These are phyloP conservation scores for Cladophialophora carrionii DNA, from an alignment of 2,329 filamentous ascomycete species.

Conservation along the genomic window DNA sequence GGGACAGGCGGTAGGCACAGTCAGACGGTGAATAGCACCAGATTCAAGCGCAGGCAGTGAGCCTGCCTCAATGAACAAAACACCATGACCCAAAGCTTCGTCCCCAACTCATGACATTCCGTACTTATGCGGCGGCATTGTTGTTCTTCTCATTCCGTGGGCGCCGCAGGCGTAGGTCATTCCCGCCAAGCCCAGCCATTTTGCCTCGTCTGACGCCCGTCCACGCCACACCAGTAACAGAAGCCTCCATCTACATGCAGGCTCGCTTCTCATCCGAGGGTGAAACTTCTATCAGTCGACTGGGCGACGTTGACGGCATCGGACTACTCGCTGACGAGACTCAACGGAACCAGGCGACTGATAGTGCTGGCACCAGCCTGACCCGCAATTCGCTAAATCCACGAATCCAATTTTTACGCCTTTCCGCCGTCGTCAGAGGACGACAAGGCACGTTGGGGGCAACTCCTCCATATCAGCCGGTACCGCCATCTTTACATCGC, in stretches of 20 bases:
- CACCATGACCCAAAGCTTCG: not conserved
- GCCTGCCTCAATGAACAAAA: constrained; percentile 2
- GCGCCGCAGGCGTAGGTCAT: not conserved
- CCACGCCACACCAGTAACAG: constrained; percentile 24
- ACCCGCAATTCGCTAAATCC: constrained; percentile 30
- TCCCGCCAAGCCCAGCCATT: constrained; percentile 24
- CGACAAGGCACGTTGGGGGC: constrained; percentile 32
- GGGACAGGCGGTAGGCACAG: not conserved
- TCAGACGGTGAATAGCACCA: constrained; percentile 5
- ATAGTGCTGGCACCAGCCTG: constrained; percentile 12
- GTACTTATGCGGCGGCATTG: not conserved
- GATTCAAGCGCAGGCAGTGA: not conserved
- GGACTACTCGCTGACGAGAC: constrained; percentile 23
- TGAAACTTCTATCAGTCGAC: constrained; percentile 33
- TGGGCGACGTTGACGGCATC: constrained; percentile 34
- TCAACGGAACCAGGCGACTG: constrained; percentile 32
- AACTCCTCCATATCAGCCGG: constrained; percentile 36
- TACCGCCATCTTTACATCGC: constrained; percentile 33
- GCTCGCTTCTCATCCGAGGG: constrained; percentile 27
- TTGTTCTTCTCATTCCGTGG: not conserved
- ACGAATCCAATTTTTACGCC: constrained; percentile 35
- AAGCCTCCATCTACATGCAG: constrained; percentile 34
- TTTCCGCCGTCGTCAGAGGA: constrained; percentile 32
- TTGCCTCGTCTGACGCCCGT: constrained; percentile 27
- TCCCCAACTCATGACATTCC: not conserved